Base-by-base conservation (phyloP, 2,329 filamentous ascomycete genomes). In the Aspergillus chevalieri region DNA sequence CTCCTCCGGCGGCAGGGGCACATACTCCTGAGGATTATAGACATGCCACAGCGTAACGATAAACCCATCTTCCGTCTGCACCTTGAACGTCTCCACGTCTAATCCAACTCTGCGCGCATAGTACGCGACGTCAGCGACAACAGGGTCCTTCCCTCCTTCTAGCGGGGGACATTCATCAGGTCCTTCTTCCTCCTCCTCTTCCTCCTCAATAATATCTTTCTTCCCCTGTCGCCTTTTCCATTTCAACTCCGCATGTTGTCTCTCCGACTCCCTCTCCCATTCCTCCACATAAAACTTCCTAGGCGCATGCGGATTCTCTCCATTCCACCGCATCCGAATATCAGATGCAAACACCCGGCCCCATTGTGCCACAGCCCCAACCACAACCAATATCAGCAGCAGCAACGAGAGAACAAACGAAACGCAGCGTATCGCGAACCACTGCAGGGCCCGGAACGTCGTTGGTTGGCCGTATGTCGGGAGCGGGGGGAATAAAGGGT, bases 41-140 rank as follows among this genome's bases (percentile, higher is more conserved):
- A 96, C 78, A 66, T 96, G 92, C 85, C 88, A 95, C 1, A 96
- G 76, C 19, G 87, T 83, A 53, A 96, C 86, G 43, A 96, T 82
- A 64, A 95, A 96, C 1, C 91, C 91, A 61, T 97, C 92, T 65
- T 96, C 91, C 0, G 92, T 96, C 67, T 95, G 86, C 0, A 96
- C 90, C 45, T 87, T 78, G 60, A 89, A 88, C 8, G 80, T 80
- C 63, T 96, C 91, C 21, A 89, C 81, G 53, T 96, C 89, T 1
- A 97, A 78, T 0, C 92, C 92, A 12, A 95, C 89, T 10, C 91
- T 78, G 17, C 88, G 79, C 1, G 92, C 91, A 64, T 97, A 96
- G 65, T 96, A 93, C 2, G 79, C 79, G 17, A 91, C 81, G 59
- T 96, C 87, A 61, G 87, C 89, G 6, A 87, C 70, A 6, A 96